Evolutionary conservation across 306 rosid species (phyloP), one percentile per base, ranked within the genome.

Genomic region (Cucumis sativus): DNA sequence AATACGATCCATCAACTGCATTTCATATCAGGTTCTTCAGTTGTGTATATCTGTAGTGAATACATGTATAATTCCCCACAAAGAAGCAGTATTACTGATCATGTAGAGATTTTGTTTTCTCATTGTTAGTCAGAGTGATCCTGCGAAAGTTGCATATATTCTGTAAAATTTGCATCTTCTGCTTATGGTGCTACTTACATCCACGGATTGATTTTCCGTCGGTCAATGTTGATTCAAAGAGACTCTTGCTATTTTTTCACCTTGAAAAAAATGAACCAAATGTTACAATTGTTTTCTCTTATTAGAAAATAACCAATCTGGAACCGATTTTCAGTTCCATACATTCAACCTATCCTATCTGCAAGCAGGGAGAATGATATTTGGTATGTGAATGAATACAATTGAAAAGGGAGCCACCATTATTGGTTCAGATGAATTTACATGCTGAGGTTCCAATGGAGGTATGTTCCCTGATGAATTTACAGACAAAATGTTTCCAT

Each of bases 311-410:
- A 45, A 72, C 77, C 39, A 20, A 30, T 51, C 28, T 54, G 49
- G 49, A 73, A 54, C 63, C 54, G 77, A 72, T 73, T 73, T 33
- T 73, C 63, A 73, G 77, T 73, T 71, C 77, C 63, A 73, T 72
- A 39, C 56, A 41, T 28, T 21, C 56, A 5, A 28, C 18, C 61
- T 62, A 77, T 23, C n/a, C 72, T 61, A 76, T 43, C 35, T 59
- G 59, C 99, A 92, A 54, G 91, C 96, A 69, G 90, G 82, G 56
- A 85, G 79, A 56, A 30, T 60, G 75, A 85, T 82, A 82, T 87
- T 81, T 62, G 99, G 97, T 78, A 91, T 75, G 84, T 90, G 96
- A 56, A 88, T 90, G 85, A 96, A 92, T 75, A 92, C 99, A 82
- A 96, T 84, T 10, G 99, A 92, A 57, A 83, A 79, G 20, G 98